A percentile compares a stretch with the other conserved stretches of the same genome.
Conservation (phyloP, 2,329 filamentous ascomycete species). For the Apiospora kogelbergensis region DNA sequence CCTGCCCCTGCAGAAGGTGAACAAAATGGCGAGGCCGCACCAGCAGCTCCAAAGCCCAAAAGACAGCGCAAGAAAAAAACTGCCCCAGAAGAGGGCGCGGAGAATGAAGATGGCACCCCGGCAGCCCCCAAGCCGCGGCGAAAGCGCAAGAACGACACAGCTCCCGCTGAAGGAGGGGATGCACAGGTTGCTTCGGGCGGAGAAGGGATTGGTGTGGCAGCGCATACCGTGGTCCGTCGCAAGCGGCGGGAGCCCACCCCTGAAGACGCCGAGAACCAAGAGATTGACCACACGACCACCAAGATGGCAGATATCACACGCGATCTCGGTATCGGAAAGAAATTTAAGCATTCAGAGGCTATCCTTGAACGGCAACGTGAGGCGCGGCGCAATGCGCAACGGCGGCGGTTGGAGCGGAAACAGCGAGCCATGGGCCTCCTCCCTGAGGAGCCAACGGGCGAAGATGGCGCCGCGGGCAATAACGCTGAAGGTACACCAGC, state of each 20-base stretch:
- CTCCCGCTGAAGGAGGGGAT: constrained; percentile 16
- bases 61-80: constrained; percentile 26
- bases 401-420: constrained; percentile 40
- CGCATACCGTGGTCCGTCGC: constrained; percentile 25
- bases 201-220: constrained; percentile 21
- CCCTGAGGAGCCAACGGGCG: constrained; percentile 13
- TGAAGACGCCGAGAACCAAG: constrained; percentile 60
- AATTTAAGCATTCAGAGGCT: constrained; percentile 72
- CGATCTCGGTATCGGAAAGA: constrained; percentile 70
- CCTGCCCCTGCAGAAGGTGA: constrained; percentile 17
- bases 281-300: constrained; percentile 65
- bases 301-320: constrained; percentile 73
- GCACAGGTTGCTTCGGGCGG: constrained; percentile 23
- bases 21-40: constrained; percentile 11
- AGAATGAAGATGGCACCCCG: not conserved
- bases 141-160: constrained; percentile 24
- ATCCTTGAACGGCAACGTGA: constrained; percentile 66
- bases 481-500: constrained; percentile 20
- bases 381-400: constrained; percentile 30
- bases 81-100: not conserved
- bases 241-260: constrained; percentile 53
- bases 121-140: constrained; percentile 32
- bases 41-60: constrained; percentile 30
- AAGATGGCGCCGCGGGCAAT: constrained; percentile 18
- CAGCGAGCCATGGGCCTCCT: constrained; percentile 29